phyloP scores from a whole-genome alignment of 805 yeast species.

The Candida germanica region DNA sequence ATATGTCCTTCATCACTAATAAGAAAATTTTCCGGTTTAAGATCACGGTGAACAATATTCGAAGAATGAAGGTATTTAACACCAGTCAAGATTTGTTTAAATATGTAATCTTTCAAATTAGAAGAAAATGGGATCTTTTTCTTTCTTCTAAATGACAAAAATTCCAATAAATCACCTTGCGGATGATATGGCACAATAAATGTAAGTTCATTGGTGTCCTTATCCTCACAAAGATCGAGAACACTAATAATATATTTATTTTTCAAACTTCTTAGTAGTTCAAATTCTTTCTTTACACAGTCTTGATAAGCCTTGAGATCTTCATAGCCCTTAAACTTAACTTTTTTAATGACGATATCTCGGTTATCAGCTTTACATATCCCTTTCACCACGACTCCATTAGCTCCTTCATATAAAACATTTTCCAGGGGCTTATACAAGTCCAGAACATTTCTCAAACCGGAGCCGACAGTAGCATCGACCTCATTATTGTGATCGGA shows the following conservation, averaged over 20 bases:
- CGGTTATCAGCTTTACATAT: constrained; percentile 17
- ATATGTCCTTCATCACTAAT: constrained; percentile 44
- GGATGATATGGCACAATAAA: constrained; percentile 42
- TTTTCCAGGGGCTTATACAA: constrained; percentile 4
- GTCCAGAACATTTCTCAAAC: not conserved
- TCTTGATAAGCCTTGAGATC: constrained; percentile 15
- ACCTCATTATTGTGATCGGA: no score
- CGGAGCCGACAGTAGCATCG: no score
- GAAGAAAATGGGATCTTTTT: constrained; percentile 26
- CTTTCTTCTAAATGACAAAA: constrained; percentile 38
- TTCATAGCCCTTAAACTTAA: constrained; percentile 20
- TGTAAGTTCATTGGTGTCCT: constrained; percentile 22
- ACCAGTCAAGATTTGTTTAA: constrained; percentile 44
- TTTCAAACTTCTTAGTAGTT: constrained; percentile 24
- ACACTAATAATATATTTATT: constrained; percentile 28
- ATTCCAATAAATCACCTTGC: constrained; percentile 47
- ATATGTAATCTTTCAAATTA: constrained; percentile 43
- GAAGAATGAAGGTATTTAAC: constrained; percentile 43
- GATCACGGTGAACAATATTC: constrained; percentile 47
- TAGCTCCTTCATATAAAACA: constrained; percentile 38
- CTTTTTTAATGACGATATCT: constrained; percentile 28
- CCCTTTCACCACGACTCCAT: constrained; percentile 37
- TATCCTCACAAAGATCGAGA: constrained; percentile 20
- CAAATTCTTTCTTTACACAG: constrained; percentile 29
- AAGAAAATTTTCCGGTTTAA: constrained; percentile 54